phyloP scores from a whole-genome alignment of 768 basidiomycete genomes.

The Cystobasidium tubakii region DNA sequence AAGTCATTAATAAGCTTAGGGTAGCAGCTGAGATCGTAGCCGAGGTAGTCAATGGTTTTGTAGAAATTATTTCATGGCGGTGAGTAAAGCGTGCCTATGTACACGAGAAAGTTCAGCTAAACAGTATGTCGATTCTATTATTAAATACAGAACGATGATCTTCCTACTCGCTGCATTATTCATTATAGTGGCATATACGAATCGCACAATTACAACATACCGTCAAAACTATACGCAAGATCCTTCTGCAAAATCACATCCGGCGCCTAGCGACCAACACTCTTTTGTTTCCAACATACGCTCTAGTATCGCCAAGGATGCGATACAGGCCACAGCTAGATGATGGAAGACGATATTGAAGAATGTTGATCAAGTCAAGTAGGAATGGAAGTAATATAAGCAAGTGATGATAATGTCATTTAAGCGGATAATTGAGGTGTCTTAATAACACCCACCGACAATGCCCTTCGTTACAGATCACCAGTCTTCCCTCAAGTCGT shows the following conservation, averaged over 20 bases:
- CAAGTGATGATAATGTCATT: too few relatives aligned
- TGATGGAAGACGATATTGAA: background rate
- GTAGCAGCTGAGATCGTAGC: conserved; percentile 92
- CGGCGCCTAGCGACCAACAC: background rate
- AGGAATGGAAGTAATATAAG: too few relatives aligned
- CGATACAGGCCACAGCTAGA: background rate
- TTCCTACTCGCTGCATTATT: conserved; percentile 30
- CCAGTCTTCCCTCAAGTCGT: too few relatives aligned
- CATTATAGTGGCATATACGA: conserved; percentile 19
- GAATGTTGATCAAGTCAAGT: too few relatives aligned
- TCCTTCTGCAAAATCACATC: background rate
- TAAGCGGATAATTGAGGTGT: too few relatives aligned
- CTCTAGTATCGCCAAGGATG: background rate
- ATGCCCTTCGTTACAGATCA: too few relatives aligned
- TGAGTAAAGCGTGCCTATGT: conserved; percentile 63
- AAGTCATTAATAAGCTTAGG: conserved; percentile 75
- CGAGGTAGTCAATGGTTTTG: conserved; percentile 91
- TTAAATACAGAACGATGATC: background rate
- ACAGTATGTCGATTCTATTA: background rate
- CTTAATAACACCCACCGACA: too few relatives aligned
- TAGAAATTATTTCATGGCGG: conserved; percentile 96
- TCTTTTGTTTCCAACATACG: background rate
- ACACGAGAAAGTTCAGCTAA: conserved; percentile 50
- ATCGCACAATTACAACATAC: conserved; percentile 20
- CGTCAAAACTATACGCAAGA: background rate